Percentiles rank a stretch among this genome's conserved stretches.
Evolutionary conservation across 768 basidiomycete genomes (phyloP).

Genomic region (Amanita pallidorosea): DNA sequence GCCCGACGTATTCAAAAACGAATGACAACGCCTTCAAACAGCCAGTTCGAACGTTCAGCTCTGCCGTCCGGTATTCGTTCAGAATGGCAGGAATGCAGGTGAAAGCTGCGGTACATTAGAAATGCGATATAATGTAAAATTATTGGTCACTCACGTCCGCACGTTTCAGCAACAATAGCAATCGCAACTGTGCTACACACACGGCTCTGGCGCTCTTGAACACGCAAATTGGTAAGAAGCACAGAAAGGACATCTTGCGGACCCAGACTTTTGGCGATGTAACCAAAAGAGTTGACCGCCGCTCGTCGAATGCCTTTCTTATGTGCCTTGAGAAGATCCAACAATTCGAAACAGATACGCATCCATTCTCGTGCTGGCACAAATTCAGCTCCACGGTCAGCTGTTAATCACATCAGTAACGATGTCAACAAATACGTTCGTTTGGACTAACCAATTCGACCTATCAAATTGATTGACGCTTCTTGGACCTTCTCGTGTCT

Average conservation of each 20-base stretch:
- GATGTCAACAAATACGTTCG: conserved; percentile 6
- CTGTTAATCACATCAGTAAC: conserved; percentile 18
- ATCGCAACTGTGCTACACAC: conserved; percentile 99
- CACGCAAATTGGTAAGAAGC: conserved; percentile 89
- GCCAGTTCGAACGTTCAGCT: conserved; percentile 96
- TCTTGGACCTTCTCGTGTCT: conserved; percentile 99
- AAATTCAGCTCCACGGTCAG: conserved; percentile 98
- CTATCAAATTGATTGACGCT: conserved; percentile 98
- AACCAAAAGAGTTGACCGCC: conserved; percentile 98
- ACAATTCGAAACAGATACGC: conserved; percentile 97
- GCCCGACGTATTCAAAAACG: conserved; percentile 98
- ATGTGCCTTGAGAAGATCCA: conserved; percentile 96
- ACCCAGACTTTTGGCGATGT: conserved; percentile 98
- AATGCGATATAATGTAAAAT: background rate
- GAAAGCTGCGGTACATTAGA: conserved; percentile 46
- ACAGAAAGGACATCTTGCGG: conserved; percentile 97
- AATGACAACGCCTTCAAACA: conserved; percentile 98
- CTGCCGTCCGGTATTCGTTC: conserved; percentile 97
- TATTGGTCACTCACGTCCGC: conserved; percentile 46
- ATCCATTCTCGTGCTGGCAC: conserved; percentile 99
- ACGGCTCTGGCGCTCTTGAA: conserved; percentile 97
- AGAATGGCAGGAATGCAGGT: conserved; percentile 98
- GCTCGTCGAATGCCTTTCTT: conserved; percentile 99
- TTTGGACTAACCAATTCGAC: conserved; percentile 71
- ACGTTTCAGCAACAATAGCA: conserved; percentile 90